phyloP scores from a whole-genome alignment of 768 basidiomycete species.

The Candolleomyces eurysporus region DNA sequence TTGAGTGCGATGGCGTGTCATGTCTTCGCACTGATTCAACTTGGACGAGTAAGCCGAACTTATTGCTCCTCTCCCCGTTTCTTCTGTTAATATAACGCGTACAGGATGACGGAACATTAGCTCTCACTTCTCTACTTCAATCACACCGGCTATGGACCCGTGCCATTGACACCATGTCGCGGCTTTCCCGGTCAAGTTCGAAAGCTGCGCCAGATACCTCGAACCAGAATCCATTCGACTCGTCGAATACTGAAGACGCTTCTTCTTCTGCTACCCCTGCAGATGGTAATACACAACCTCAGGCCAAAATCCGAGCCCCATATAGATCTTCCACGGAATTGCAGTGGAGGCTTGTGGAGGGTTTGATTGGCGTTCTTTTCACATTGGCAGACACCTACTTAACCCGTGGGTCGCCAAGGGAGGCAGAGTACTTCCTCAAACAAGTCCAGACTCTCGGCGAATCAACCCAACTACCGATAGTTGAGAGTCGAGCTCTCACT shows the following conservation, averaged over 20 bases:
- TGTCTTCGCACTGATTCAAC: conserved; percentile 67
- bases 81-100: background rate
- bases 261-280: background rate
- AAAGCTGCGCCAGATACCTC: conserved; percentile 16
- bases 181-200: conserved; percentile 29
- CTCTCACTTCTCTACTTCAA: conserved; percentile 60
- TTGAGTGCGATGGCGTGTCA: conserved; percentile 70
- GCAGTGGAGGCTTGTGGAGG: conserved; percentile 74
- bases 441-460: conserved; percentile 75
- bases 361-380: conserved; percentile 65
- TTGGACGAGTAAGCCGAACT: conserved; percentile 46
- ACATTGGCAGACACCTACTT: conserved; percentile 64
- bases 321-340: conserved; percentile 28
- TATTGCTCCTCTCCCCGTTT: background rate
- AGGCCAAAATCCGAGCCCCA: conserved; percentile 9
- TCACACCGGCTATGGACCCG: conserved; percentile 80
- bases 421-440: conserved; percentile 80
- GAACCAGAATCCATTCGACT: conserved; percentile 57
- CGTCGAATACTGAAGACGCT: conserved; percentile 20
- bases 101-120: conserved; percentile 60
- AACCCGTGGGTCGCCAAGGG: conserved; percentile 75
- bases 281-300: conserved; percentile 31
- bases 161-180: conserved; percentile 67
- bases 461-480: conserved; percentile 61
- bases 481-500: conserved; percentile 64